These are phyloP conservation scores for Filosporella fistucella DNA, from an alignment of 495 filamentous ascomycete genomes.

Conservation along the genomic window DNA sequence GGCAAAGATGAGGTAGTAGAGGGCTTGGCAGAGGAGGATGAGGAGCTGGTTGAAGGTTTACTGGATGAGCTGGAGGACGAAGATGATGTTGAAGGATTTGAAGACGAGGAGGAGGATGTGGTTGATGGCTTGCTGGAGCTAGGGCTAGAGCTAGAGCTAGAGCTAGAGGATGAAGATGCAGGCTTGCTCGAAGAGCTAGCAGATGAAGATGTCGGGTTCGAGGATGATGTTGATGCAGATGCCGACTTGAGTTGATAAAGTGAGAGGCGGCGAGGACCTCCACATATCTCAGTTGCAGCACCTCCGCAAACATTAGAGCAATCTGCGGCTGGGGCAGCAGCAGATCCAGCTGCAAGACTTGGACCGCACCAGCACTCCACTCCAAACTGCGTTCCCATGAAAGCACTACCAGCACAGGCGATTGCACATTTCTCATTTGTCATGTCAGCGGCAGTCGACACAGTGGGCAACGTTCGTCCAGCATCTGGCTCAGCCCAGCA, in stretches of 20 bases:
- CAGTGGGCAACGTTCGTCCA: conserved; percentile 11
- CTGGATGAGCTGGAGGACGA: background rate
- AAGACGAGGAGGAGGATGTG: too few species aligned
- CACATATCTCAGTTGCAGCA: conserved; percentile 6
- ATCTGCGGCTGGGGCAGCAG: conserved; percentile 24
- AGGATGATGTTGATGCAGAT: background rate
- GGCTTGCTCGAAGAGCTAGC: background rate
- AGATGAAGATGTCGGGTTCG: background rate
- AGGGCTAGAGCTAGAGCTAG: background rate
- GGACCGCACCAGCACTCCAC: conserved; percentile 61
- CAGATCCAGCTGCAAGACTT: conserved; percentile 24
- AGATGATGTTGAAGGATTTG: background rate
- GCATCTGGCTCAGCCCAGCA: conserved; percentile 15
- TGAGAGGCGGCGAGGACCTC: background rate
- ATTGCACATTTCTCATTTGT: conserved; percentile 30
- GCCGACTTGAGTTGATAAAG: background rate
- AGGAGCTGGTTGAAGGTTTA: background rate
- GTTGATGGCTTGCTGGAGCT: background rate
- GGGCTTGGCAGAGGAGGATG: background rate
- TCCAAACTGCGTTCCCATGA: conserved; percentile 59
- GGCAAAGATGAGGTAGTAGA: background rate
- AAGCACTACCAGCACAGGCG: conserved; percentile 43
- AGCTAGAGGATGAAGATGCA: background rate
- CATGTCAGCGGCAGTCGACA: background rate
- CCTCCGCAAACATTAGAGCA: conserved; percentile 1